A percentile compares a stretch with the other conserved stretches of the same genome.
Evolutionary conservation across 805 yeast genomes (phyloP).

Genomic region (Kluyveromyces nonfermentans): DNA sequence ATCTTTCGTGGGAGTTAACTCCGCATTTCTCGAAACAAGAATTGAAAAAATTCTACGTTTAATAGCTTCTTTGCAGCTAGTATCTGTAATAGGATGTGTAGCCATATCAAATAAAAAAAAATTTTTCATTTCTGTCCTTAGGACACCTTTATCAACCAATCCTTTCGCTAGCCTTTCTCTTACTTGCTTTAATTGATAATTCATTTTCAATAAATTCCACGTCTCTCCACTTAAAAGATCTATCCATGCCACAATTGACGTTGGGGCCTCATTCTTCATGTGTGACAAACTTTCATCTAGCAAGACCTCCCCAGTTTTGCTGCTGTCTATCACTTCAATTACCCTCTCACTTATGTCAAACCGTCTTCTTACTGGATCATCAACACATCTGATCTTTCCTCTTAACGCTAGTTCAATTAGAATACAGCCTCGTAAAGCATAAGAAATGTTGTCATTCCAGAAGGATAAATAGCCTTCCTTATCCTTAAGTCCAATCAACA

Average conservation of each 20-base stretch:
- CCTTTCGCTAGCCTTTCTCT: slow-evolving; percentile 96
- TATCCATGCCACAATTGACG: slow-evolving; percentile 84
- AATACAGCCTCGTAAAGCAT: slow-evolving; percentile 92
- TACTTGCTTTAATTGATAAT: slow-evolving; percentile 93
- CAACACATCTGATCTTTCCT: slow-evolving; percentile 78
- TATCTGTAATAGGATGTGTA: slow-evolving; percentile 91
- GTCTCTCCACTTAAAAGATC: slow-evolving; percentile 92
- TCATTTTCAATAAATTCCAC: slow-evolving; percentile 91
- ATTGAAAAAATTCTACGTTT: slow-evolving; percentile 61
- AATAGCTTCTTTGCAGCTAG: slow-evolving; percentile 72
- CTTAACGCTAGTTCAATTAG: slow-evolving; percentile 86
- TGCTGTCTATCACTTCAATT: slow-evolving; percentile 76
- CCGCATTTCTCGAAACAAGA: slow-evolving; percentile 63
- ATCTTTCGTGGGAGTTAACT: slow-evolving; percentile 45
- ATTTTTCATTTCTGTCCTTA: slow-evolving; percentile 92
- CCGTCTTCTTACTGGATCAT: slow-evolving; percentile 86
- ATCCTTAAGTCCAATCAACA: slow-evolving; percentile 87
- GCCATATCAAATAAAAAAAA: slow-evolving; percentile 96
- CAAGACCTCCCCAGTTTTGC: slow-evolving; percentile 89
- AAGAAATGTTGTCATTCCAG: slow-evolving; percentile 97
- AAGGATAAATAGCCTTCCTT: slow-evolving; percentile 93
- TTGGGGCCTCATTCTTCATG: slow-evolving; percentile 76
- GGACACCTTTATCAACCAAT: slow-evolving; percentile 89
- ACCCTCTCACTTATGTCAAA: slow-evolving; percentile 81
- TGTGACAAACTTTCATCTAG: slow-evolving; percentile 87